phyloP scores from a whole-genome alignment of 257 asterid genomes.

The Ocimum tenuiflorum region DNA sequence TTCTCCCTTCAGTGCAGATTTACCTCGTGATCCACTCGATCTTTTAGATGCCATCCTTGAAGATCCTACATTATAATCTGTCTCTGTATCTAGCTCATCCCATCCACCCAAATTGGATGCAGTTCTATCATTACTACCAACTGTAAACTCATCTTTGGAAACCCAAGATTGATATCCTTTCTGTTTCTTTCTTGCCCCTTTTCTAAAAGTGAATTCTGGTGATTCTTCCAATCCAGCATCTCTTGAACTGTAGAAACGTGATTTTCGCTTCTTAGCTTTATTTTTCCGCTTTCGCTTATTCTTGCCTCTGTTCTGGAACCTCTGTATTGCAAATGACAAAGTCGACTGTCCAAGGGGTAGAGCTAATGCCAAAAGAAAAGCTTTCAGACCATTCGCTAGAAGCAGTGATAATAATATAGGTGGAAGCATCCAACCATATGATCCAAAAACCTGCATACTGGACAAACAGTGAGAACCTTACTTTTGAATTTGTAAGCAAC shows the following conservation, averaged over 20 bases:
- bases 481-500: background rate
- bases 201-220: slow-evolving; percentile 16
- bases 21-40: slow-evolving; percentile 21
- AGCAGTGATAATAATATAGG: slow-evolving; percentile 41
- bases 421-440: slow-evolving; percentile 68
- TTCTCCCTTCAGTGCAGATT: slow-evolving; percentile 23
- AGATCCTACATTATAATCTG: slow-evolving; percentile 21
- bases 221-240: slow-evolving; percentile 19
- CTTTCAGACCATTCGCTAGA: slow-evolving; percentile 59
- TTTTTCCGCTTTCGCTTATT: slow-evolving; percentile 23
- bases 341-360: slow-evolving; percentile 65
- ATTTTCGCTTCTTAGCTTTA: slow-evolving; percentile 28
- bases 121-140: slow-evolving; percentile 17
- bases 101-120: slow-evolving; percentile 55
- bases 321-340: slow-evolving; percentile 48
- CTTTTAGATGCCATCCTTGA: slow-evolving; percentile 22
- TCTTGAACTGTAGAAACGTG: slow-evolving; percentile 32
- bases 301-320: slow-evolving; percentile 25
- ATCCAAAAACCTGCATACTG: slow-evolving; percentile 53
- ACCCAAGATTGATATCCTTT: slow-evolving; percentile 46
- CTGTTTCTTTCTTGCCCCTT: slow-evolving; percentile 25
- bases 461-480: too few relatives aligned
- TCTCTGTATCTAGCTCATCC: slow-evolving; percentile 54
- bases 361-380: slow-evolving; percentile 70
- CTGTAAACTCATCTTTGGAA: slow-evolving; percentile 16